These are phyloP conservation scores for Ulmus americana DNA, from an alignment of 331 rosid genomes.

Conservation along the genomic window DNA sequence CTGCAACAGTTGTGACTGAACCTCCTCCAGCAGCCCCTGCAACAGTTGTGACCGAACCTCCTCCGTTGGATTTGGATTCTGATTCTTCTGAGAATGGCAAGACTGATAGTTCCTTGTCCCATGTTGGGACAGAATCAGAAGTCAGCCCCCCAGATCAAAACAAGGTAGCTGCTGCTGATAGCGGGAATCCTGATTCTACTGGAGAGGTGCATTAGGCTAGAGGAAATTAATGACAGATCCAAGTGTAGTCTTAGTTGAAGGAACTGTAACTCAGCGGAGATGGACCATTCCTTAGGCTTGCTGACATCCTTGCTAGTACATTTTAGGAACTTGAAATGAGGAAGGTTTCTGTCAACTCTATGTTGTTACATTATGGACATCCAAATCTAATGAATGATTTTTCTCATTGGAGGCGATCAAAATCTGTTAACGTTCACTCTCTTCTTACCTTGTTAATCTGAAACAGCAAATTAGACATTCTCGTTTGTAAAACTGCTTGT, in stretches of 20 bases:
- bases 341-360: neutral
- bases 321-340: neutral
- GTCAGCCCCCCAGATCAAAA: constrained; percentile 14
- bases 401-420: neutral
- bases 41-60: constrained; percentile 21
- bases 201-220: constrained; percentile 14
- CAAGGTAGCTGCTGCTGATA: constrained; percentile 8
- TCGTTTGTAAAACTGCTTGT: too few species aligned
- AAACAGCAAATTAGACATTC: too few species aligned
- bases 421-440: neutral
- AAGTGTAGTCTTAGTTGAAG: constrained; percentile 11
- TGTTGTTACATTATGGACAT: constrained; percentile 1
- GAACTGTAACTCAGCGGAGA: constrained; percentile 16
- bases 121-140: constrained; percentile 17
- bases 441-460: too few species aligned
- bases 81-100: constrained; percentile 41
- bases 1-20: constrained; percentile 23
- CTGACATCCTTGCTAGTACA: constrained; percentile 1
- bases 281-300: neutral
- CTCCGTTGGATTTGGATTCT: constrained; percentile 34
- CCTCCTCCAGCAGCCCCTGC: constrained; percentile 29
- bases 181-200: constrained; percentile 10
- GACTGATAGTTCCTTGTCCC: constrained; percentile 26
- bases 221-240: constrained; percentile 14
- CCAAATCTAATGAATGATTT: neutral